A percentile compares a stretch with the other conserved stretches of the same genome.
phyloP scores from a whole-genome alignment of 2,329 filamentous ascomycete species.

The Pestalotiopsis sp. region DNA sequence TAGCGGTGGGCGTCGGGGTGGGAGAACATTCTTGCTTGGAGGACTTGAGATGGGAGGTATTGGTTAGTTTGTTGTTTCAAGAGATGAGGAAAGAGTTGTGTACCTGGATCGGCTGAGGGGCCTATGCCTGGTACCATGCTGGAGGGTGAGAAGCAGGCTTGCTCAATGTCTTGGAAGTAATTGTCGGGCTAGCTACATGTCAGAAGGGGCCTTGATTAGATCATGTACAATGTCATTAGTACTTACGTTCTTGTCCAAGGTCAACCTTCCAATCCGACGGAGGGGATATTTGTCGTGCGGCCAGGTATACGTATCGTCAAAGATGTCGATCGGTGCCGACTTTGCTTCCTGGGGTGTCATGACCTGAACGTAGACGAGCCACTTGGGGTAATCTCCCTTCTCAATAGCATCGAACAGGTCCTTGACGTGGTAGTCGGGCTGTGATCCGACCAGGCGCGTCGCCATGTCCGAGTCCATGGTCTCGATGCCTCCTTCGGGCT shows the following conservation, averaged over 20 bases:
- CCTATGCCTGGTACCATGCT: constrained; percentile 3
- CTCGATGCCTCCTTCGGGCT: constrained; percentile 61
- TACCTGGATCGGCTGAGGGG: background rate
- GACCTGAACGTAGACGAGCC: constrained; percentile 64
- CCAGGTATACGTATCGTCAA: constrained; percentile 71
- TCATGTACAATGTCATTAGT: background rate
- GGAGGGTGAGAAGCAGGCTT: constrained; percentile 2
- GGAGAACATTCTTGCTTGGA: constrained; percentile 4
- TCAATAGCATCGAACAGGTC: constrained; percentile 64
- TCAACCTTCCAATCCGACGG: constrained; percentile 61
- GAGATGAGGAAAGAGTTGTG: background rate
- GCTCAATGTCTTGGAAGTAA: constrained; percentile 61
- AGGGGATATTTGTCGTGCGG: constrained; percentile 63
- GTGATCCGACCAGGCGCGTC: constrained; percentile 47
- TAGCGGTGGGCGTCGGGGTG: constrained; percentile 1
- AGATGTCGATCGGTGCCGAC: constrained; percentile 58
- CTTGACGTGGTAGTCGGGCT: constrained; percentile 61
- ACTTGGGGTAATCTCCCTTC: constrained; percentile 58
- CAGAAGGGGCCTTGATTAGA: background rate
- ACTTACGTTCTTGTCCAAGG: constrained; percentile 58
- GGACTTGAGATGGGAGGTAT: background rate
- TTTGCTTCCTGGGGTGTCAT: constrained; percentile 64
- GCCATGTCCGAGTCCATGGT: constrained; percentile 59
- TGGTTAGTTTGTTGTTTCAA: no score
- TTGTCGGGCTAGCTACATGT: constrained; percentile 44